Evolutionary conservation across 2,329 filamentous ascomycete genomes (phyloP).

Genomic region (Scytalidium lignicola): DNA sequence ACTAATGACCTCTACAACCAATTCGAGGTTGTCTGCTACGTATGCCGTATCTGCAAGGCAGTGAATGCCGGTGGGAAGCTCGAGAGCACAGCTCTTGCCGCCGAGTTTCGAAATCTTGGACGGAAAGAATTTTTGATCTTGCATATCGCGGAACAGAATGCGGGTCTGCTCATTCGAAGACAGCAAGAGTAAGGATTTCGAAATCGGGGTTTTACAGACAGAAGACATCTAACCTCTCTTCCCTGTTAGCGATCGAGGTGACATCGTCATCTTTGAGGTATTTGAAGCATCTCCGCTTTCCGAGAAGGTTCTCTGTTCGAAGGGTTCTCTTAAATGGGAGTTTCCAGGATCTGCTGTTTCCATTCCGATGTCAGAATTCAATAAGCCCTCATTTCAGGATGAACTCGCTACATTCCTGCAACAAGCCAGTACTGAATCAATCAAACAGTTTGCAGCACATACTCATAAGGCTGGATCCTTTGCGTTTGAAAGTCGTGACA

Average conservation of each 20-base stretch:
- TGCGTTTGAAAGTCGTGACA: conserved; percentile 52
- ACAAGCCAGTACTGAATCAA: conserved; percentile 46
- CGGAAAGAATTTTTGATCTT: conserved; percentile 34
- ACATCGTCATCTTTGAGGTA: conserved; percentile 46
- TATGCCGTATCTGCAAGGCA: background rate
- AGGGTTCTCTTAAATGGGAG: conserved; percentile 49
- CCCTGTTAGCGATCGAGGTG: conserved; percentile 8
- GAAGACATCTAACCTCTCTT: background rate
- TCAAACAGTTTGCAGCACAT: conserved; percentile 48
- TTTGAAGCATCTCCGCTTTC: conserved; percentile 56
- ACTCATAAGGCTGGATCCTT: conserved; percentile 45
- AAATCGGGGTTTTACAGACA: background rate
- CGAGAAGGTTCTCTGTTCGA: conserved; percentile 44
- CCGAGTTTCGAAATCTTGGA: conserved; percentile 24
- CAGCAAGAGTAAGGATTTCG: conserved; percentile 24
- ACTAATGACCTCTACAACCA: conserved; percentile 2
- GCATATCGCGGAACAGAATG: conserved; percentile 43
- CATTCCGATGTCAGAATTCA: conserved; percentile 36
- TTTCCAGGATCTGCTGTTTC: conserved; percentile 53
- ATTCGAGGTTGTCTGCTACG: too few relatives aligned
- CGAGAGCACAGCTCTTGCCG: conserved; percentile 19
- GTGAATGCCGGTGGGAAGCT: conserved; percentile 14
- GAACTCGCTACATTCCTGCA: conserved; percentile 48
- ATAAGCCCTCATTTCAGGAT: conserved; percentile 38
- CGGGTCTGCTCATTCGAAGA: conserved; percentile 37